phyloP scores from a whole-genome alignment of 176 grass and related monocot genomes.

The Aegilops bicornis region DNA sequence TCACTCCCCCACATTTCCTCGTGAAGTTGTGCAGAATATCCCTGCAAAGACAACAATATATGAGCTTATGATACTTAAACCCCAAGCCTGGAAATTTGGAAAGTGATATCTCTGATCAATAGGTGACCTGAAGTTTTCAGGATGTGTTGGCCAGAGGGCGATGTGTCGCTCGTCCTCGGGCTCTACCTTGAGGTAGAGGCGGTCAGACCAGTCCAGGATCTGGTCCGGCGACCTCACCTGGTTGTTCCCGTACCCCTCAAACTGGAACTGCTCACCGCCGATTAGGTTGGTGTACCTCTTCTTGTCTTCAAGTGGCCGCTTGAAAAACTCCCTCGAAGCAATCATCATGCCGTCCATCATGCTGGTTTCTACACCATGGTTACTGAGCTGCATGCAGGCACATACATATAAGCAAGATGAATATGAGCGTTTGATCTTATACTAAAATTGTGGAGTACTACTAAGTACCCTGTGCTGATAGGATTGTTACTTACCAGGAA shows the following conservation, averaged over 20 bases:
- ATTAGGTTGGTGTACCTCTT: constrained; percentile 40
- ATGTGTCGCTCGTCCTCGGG: constrained; percentile 35
- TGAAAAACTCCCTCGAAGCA: constrained; percentile 44
- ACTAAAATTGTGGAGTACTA: background rate
- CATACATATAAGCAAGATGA: background rate
- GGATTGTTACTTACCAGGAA: constrained; percentile 36
- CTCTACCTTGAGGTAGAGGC: constrained; percentile 49
- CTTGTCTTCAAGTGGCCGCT: constrained; percentile 38
- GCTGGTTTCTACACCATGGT: constrained; percentile 35
- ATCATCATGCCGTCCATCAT: constrained; percentile 44
- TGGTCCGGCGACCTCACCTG: constrained; percentile 17
- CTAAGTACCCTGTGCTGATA: background rate
- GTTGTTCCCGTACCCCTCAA: constrained; percentile 55
- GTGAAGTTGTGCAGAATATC: constrained; percentile 39
- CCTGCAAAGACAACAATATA: constrained; percentile 12
- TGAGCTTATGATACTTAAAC: background rate
- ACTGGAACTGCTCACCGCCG: constrained; percentile 33
- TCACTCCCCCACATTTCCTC: background rate
- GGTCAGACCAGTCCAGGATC: constrained; percentile 54
- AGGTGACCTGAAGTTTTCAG: constrained; percentile 36
- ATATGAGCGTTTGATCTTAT: background rate
- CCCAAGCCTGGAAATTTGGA: background rate
- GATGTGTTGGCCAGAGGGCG: constrained; percentile 39
- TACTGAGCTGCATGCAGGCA: constrained; percentile 10
- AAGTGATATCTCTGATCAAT: background rate